phyloP scores from a whole-genome alignment of 345 rosid species.

The Bruguiera parviflora region DNA sequence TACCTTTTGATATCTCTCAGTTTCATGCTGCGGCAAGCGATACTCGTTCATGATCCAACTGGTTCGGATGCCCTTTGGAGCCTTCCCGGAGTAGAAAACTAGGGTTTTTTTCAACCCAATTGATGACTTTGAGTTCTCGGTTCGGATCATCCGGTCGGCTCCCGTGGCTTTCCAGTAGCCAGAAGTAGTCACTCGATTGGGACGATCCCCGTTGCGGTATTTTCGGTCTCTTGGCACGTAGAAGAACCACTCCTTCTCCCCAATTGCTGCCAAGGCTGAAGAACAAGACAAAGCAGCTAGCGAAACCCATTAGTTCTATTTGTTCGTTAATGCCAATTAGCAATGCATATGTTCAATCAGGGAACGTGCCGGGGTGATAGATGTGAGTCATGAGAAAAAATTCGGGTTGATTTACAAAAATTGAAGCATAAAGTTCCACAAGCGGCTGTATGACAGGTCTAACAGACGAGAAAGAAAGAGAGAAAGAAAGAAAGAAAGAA shows the following conservation, averaged over 20 bases:
- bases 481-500: too few species aligned
- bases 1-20: slow-evolving; percentile 92
- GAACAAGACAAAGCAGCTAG: not conserved
- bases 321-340: not conserved
- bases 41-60: slow-evolving; percentile 99
- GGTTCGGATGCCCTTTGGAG: slow-evolving; percentile 93
- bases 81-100: slow-evolving; percentile 98
- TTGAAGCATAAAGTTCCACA: too few species aligned
- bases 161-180: slow-evolving; percentile 99
- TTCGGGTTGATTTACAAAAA: too few species aligned
- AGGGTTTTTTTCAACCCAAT: slow-evolving; percentile 99
- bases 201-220: slow-evolving; percentile 94
- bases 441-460: too few species aligned
- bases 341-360: not conserved
- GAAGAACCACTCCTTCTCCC: slow-evolving; percentile 99
- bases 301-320: not conserved
- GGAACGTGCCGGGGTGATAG: not conserved
- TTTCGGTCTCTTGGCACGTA: slow-evolving; percentile 95
- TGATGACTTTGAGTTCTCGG: slow-evolving; percentile 61
- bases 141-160: slow-evolving; percentile 93
- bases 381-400: too few species aligned
- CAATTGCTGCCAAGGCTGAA: slow-evolving; percentile 90
- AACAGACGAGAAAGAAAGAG: too few species aligned
- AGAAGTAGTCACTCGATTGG: slow-evolving; percentile 91
- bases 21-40: slow-evolving; percentile 93